phyloP scores from a whole-genome alignment of 805 yeast species.

The Zygosaccharomyces pseudorouxii region DNA sequence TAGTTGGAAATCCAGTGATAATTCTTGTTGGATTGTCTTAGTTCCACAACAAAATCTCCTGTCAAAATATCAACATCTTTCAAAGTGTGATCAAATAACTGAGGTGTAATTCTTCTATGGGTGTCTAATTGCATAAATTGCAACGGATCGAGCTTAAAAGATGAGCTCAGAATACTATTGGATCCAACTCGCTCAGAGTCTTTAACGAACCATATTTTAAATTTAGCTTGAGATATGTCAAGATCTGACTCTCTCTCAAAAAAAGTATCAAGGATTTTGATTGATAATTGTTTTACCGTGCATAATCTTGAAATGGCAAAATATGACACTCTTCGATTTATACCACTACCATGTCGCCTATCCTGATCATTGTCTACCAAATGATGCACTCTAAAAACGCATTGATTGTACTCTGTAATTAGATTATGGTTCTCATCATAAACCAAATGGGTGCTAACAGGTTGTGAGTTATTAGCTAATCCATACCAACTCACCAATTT shows the following conservation, averaged over 20 bases:
- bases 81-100: conserved; percentile 15
- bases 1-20: conserved; percentile 39
- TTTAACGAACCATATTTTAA: conserved; percentile 28
- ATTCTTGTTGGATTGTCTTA: conserved; percentile 23
- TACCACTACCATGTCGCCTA: conserved; percentile 4
- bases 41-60: conserved; percentile 36
- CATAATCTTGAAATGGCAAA: conserved; percentile 36
- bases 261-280: conserved; percentile 19
- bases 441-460: conserved; percentile 38
- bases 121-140: conserved; percentile 27
- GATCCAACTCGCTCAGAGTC: conserved; percentile 11
- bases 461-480: conserved; percentile 35
- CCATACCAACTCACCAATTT: conserved; percentile 54
- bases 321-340: conserved; percentile 22
- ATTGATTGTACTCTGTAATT: conserved; percentile 36
- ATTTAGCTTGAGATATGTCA: conserved; percentile 12
- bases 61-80: conserved; percentile 20
- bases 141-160: conserved; percentile 27
- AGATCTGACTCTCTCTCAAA: conserved; percentile 21
- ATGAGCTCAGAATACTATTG: conserved; percentile 7
- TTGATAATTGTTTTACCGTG: conserved; percentile 28
- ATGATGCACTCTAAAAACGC: conserved; percentile 37
- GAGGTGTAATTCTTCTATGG: conserved; percentile 25
- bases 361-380: conserved; percentile 19
- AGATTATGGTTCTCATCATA: conserved; percentile 26